A percentile compares a stretch with the other conserved stretches of the same genome.
These are phyloP conservation scores for Acanthamoeba castellanii DNA, from an alignment of 208 protist genomes.

Conservation along the genomic window DNA sequence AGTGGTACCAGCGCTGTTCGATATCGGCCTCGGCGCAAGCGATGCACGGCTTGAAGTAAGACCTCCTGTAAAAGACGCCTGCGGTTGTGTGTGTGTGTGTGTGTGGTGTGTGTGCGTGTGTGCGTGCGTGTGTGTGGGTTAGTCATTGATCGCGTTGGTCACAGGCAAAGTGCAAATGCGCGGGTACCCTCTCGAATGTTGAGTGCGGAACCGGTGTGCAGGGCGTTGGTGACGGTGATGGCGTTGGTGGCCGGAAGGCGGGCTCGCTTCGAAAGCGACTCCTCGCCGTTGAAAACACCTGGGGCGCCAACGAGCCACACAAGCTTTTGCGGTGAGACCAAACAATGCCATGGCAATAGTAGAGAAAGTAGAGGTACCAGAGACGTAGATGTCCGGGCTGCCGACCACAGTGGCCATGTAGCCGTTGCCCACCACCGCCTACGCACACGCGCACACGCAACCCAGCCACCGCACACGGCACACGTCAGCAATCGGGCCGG, in stretches of 20 bases:
- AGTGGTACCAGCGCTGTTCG: not conserved
- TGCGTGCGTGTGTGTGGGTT: not conserved
- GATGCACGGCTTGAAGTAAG: conserved; percentile 15
- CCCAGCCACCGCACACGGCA: not conserved
- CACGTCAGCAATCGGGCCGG: not conserved
- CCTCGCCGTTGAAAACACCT: not conserved
- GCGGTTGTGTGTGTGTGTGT: not conserved
- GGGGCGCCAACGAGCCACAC: not conserved
- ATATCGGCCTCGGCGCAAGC: not conserved
- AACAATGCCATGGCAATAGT: not conserved
- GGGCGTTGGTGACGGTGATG: not conserved
- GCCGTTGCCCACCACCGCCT: conserved; percentile 22
- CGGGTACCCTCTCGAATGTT: not conserved
- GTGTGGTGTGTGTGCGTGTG: not conserved
- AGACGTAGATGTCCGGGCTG: not conserved
- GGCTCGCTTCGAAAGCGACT: not conserved
- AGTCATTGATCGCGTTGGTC: not conserved
- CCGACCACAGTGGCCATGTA: conserved; percentile 22
- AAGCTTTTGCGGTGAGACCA: not conserved
- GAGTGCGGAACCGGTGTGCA: not conserved
- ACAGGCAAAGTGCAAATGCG: not conserved
- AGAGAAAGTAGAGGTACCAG: not conserved
- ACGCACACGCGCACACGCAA: not conserved
- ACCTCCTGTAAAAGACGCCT: conserved; percentile 15
- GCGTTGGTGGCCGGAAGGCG: not conserved